Conservation (phyloP, 495 filamentous ascomycete genomes). For the Aspergillus taichungensis region DNA sequence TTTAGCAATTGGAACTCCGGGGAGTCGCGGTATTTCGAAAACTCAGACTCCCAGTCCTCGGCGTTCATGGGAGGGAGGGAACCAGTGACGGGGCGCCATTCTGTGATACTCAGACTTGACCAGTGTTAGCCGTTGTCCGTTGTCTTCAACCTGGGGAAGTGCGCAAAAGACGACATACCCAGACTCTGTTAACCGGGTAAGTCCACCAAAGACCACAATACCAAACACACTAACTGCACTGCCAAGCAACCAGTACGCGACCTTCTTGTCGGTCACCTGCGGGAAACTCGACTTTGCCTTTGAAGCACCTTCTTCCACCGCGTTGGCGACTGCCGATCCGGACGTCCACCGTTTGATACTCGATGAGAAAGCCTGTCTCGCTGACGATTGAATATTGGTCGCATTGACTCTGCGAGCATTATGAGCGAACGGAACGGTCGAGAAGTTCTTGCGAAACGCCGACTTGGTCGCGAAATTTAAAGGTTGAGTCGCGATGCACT, state of each 20-base stretch:
- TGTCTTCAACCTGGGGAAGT: background rate
- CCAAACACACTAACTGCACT: slow-evolving; percentile 91
- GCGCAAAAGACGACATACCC: slow-evolving; percentile 48
- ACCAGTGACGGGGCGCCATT: slow-evolving; percentile 97
- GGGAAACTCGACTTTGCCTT: slow-evolving; percentile 52
- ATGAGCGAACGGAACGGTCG: slow-evolving; percentile 18
- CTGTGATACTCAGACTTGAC: slow-evolving; percentile 88
- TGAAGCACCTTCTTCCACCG: slow-evolving; percentile 15
- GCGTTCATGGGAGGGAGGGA: slow-evolving; percentile 72
- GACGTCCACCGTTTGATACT: slow-evolving; percentile 19
- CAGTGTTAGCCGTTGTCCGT: slow-evolving; percentile 12
- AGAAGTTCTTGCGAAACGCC: slow-evolving; percentile 24
- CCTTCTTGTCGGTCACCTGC: slow-evolving; percentile 57
- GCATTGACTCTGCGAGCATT: slow-evolving; percentile 19
- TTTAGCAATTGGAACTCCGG: slow-evolving; percentile 90
- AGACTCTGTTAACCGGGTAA: slow-evolving; percentile 91
- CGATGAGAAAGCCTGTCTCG: slow-evolving; percentile 25
- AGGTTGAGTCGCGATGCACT: slow-evolving; percentile 41
- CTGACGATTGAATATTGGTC: slow-evolving; percentile 16
- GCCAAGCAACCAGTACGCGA: slow-evolving; percentile 88
- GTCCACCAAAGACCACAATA: slow-evolving; percentile 88
- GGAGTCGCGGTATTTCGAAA: slow-evolving; percentile 79
- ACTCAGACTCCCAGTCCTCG: slow-evolving; percentile 82
- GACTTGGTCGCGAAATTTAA: slow-evolving; percentile 25
- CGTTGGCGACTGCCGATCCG: slow-evolving; percentile 11